Conservation (phyloP, 441 rosid species). For the Biscutella laevigata region DNA sequence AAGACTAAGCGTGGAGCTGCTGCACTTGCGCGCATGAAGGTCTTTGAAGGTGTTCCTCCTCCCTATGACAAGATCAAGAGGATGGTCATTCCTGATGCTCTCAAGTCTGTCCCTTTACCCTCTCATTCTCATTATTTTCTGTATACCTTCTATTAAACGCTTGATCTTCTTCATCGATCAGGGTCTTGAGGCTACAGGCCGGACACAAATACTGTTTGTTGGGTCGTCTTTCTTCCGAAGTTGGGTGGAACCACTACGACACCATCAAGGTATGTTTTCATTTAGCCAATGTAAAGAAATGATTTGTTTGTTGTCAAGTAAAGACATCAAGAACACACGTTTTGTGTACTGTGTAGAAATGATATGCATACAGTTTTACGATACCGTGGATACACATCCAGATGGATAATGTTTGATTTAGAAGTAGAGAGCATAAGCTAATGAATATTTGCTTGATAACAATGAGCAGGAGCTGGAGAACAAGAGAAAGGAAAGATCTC, state of each 20-base stretch:
- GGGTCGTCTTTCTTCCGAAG: slow-evolving; percentile 65
- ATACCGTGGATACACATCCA: neutral
- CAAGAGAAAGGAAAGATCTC: slow-evolving; percentile 75
- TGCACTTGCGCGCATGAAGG: slow-evolving; percentile 58
- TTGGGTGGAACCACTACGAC: slow-evolving; percentile 84
- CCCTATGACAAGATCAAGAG: slow-evolving; percentile 53
- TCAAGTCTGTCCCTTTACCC: slow-evolving; percentile 35
- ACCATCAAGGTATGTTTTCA: slow-evolving; percentile 55
- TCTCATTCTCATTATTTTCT: neutral
- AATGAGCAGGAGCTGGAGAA: slow-evolving; percentile 55
- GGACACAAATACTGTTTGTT: too few species aligned
- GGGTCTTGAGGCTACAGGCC: slow-evolving; percentile 82
- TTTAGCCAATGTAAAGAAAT: neutral
- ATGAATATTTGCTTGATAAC: neutral
- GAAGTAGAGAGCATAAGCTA: neutral
- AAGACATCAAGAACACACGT: neutral
- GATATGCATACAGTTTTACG: neutral
- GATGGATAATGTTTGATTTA: neutral
- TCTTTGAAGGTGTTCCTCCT: slow-evolving; percentile 51
- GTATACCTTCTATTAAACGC: neutral
- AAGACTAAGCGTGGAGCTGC: slow-evolving; percentile 64
- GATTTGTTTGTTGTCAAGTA: neutral
- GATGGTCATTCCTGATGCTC: slow-evolving; percentile 70
- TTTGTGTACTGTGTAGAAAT: neutral
- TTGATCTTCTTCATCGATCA: slow-evolving; percentile 8